Conservation (phyloP, 2,329 filamentous ascomycete genomes). For the Epichloe brachyelytri region DNA sequence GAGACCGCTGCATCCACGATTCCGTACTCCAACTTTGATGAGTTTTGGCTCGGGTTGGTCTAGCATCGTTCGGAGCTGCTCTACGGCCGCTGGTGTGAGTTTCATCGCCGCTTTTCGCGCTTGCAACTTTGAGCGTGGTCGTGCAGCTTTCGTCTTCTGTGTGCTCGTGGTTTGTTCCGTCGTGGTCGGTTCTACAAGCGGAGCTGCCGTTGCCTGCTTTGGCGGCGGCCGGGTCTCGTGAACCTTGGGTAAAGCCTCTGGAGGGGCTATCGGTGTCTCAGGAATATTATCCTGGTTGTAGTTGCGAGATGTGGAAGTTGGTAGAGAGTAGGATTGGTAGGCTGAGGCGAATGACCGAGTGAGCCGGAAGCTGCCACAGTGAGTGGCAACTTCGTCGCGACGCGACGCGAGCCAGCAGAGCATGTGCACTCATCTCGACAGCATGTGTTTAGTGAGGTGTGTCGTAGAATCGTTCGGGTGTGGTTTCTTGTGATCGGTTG, state of each 20-base stretch:
- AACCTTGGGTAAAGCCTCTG: constrained; percentile 31
- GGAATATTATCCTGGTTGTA: constrained; percentile 29
- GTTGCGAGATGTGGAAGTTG: constrained; percentile 28
- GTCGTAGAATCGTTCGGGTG: background rate
- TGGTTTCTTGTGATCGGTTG: background rate
- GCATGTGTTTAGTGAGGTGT: constrained; percentile 10
- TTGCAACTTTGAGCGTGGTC: constrained; percentile 25
- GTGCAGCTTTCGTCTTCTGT: constrained; percentile 47
- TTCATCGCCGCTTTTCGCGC: constrained; percentile 86
- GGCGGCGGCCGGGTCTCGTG: constrained; percentile 39
- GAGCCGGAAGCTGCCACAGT: constrained; percentile 29
- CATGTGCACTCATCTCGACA: constrained; percentile 29
- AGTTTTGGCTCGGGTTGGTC: constrained; percentile 81
- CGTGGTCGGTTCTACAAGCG: constrained; percentile 7
- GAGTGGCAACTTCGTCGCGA: constrained; percentile 26
- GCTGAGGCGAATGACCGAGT: constrained; percentile 19
- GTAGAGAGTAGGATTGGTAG: constrained; percentile 41
- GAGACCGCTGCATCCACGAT: constrained; percentile 84
- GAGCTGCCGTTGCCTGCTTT: constrained; percentile 10
- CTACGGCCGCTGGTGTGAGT: constrained; percentile 66
- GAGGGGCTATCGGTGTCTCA: constrained; percentile 33
- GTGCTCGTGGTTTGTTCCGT: background rate
- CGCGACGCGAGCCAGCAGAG: constrained; percentile 27
- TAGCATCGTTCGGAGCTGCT: constrained; percentile 63
- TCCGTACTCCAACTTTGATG: constrained; percentile 88